A percentile compares a stretch with the other conserved stretches of the same genome.
Evolutionary conservation across 2,329 filamentous ascomycete species (phyloP).

Genomic region (Basipetospora chlamydospora): DNA sequence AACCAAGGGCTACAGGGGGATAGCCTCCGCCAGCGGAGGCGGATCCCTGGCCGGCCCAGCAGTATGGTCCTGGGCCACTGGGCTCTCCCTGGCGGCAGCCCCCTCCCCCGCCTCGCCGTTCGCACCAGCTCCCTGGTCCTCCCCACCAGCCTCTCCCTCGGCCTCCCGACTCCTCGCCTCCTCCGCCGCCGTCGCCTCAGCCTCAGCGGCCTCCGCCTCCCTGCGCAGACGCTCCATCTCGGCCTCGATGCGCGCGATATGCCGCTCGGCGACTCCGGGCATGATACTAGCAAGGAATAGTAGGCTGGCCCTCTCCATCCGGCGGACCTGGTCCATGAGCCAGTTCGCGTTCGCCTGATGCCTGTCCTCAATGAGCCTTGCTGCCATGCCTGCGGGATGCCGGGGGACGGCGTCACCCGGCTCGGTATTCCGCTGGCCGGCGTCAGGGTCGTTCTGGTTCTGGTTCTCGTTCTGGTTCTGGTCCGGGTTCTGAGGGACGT

Average conservation of each 20-base stretch:
- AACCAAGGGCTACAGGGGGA: no score
- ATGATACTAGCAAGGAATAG: constrained; percentile 53
- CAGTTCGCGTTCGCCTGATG: constrained; percentile 30
- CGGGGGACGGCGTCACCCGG: no score
- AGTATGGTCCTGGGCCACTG: no score
- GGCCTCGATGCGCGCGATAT: constrained; percentile 44
- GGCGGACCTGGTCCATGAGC: constrained; percentile 34
- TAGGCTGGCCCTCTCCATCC: constrained; percentile 43
- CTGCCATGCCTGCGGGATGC: constrained; percentile 36
- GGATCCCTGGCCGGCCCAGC: no score
- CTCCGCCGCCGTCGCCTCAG: constrained; percentile 14
- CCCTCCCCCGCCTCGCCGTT: constrained; percentile 12
- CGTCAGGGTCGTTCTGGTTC: constrained; percentile 13
- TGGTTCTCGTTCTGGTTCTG: constrained; percentile 11
- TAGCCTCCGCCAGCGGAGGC: no score
- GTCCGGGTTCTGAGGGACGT: constrained; percentile 13
- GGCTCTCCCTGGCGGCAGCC: no score
- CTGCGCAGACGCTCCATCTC: constrained; percentile 30
- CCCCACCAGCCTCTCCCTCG: constrained; percentile 12
- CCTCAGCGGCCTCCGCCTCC: constrained; percentile 24
- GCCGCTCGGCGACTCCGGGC: constrained; percentile 49
- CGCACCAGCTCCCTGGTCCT: constrained; percentile 11
- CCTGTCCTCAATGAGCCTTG: constrained; percentile 35
- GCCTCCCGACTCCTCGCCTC: constrained; percentile 13
- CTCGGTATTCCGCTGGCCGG: background rate